These are phyloP conservation scores for Edaphochlamys debaryana DNA, from an alignment of 139 green algal species.

Conservation along the genomic window DNA sequence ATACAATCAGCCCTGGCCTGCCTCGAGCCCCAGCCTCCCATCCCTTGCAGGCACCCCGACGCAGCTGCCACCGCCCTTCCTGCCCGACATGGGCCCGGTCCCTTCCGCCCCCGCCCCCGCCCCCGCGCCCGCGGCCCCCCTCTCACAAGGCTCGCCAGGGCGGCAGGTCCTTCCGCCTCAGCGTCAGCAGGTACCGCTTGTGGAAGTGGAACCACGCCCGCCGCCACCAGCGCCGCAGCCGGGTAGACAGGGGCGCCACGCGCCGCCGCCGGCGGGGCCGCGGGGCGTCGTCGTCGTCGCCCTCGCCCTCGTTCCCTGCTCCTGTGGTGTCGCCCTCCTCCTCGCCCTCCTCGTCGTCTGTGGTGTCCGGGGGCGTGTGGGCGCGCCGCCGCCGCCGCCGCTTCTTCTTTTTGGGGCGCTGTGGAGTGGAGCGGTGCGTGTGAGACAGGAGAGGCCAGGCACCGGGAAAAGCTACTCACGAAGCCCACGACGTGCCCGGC, in stretches of 20 bases:
- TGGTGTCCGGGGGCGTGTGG: conserved; percentile 22
- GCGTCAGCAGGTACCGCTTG: neutral
- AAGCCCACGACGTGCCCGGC: too few species aligned
- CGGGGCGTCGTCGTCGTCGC: neutral
- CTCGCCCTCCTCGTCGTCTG: conserved; percentile 19
- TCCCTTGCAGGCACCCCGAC: too few species aligned
- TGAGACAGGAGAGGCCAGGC: too few species aligned
- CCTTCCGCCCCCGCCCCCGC: too few species aligned
- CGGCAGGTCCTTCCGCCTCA: conserved; percentile 31
- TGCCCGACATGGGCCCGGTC: too few species aligned
- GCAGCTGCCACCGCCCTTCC: too few species aligned
- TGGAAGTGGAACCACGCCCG: conserved; percentile 12
- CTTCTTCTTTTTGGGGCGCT: conserved; percentile 32
- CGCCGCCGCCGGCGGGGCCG: neutral
- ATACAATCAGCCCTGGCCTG: too few species aligned
- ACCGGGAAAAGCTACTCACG: too few species aligned
- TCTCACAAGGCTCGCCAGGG: conserved; percentile 17
- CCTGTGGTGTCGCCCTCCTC: neutral
- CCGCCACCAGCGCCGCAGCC: conserved; percentile 14
- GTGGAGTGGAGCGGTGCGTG: neutral
- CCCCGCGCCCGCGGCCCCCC: too few species aligned
- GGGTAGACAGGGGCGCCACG: neutral
- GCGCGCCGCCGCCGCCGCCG: neutral
- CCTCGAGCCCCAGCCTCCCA: too few species aligned
- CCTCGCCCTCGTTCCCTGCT: neutral